Conservation (phyloP, 352 stramenopile genomes). For the Phytophthora megakarya region DNA sequence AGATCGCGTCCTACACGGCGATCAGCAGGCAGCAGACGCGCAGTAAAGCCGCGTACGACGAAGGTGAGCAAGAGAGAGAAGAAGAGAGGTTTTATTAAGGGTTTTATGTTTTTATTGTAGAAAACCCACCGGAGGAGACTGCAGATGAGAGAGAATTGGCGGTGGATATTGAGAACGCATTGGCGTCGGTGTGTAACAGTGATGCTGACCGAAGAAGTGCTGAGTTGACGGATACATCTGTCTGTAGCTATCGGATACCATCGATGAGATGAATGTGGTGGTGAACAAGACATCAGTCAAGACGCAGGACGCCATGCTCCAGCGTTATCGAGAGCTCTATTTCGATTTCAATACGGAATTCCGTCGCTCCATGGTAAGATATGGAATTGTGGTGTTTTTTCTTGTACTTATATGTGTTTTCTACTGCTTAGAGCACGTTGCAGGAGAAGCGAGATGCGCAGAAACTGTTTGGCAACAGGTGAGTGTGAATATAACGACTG, state of each 20-base stretch:
- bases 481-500: background rate
- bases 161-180: constrained; percentile 78
- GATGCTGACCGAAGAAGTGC: background rate
- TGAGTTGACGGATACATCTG: background rate
- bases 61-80: constrained; percentile 44
- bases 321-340: constrained; percentile 96
- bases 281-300: constrained; percentile 75
- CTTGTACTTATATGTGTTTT: constrained; percentile 1
- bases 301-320: constrained; percentile 88
- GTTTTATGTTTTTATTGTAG: constrained; percentile 27
- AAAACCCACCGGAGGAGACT: constrained; percentile 67
- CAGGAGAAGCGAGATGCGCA: constrained; percentile 86
- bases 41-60: constrained; percentile 46
- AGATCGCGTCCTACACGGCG: constrained; percentile 71
- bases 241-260: constrained; percentile 76
- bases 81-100: constrained; percentile 2
- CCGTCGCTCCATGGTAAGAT: constrained; percentile 79
- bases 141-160: constrained; percentile 67
- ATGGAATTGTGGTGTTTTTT: background rate
- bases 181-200: constrained; percentile 50
- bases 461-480: constrained; percentile 85
- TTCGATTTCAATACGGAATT: constrained; percentile 97
- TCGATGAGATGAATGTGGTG: constrained; percentile 85
- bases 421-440: constrained; percentile 56
- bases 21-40: constrained; percentile 60